Base-by-base conservation (phyloP, 352 stramenopile genomes). In the Pythium vanterpoolii region DNA sequence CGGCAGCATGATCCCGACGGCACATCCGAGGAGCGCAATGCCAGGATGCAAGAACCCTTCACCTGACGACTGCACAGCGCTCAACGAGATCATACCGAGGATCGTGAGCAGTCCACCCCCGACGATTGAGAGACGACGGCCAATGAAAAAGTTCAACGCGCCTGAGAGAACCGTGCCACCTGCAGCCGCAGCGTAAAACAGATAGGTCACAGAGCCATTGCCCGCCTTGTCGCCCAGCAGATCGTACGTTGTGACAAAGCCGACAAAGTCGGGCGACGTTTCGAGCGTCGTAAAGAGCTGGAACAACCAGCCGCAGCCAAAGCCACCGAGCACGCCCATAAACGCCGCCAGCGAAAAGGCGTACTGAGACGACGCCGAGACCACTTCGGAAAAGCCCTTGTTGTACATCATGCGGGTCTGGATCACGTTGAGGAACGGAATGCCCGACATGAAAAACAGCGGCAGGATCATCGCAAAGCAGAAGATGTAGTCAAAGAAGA, bases 391-490 rank as follows among this genome's bases (percentile, higher is more conserved):
- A 55, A 95, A 95, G 34, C 83, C 83, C 73, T 95, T 87, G 68
- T 95, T 95, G 79, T 93, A 95, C 85, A 95, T 95, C 85, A 95
- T 95, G 60, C 85, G 83, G 49, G 85, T 93, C 68, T 95, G 85
- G 31, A 95, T 87, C 16, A 92, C 87, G 62, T 93, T 93, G 39
- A 95, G 51, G 66, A 95, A 95, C 54, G 85, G 85, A 33, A 95
- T 88, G 28, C 72, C 77, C 56, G 83, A 93, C 69, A 95, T 80
- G 27, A 93, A 67, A 21, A 95, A 67, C 26, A 95, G 68, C 45
- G 83, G 83, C 16, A 90, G 55, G 30, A 93, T 84, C 74, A 93
- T 87, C 7, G 77, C 59, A 34, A 79, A 64, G 27, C 81, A 78
- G 55, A 93, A 93, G 9, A 95, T 45, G 56, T 91, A 95, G 68